phyloP scores from a whole-genome alignment of 371 early-diverging fungal genomes.

The Coemansia sp. region DNA sequence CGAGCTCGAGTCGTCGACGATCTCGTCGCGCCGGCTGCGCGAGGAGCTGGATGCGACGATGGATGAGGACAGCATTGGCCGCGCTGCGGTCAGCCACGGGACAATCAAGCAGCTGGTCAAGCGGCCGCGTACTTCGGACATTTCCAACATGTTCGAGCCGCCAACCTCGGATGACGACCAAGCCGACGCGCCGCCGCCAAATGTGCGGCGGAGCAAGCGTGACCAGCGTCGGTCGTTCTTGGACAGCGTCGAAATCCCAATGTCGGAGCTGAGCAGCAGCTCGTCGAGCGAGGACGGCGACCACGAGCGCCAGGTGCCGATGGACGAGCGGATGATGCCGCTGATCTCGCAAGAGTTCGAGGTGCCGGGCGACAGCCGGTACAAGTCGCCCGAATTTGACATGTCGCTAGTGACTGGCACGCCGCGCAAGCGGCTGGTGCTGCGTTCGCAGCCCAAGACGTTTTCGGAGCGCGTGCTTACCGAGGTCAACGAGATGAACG shows the following conservation, averaged over 20 bases:
- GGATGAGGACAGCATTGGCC: background rate
- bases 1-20: slow-evolving; percentile 25
- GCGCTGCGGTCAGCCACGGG: slow-evolving; percentile 11
- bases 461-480: slow-evolving; percentile 39
- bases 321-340: background rate
- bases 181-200: slow-evolving; percentile 3
- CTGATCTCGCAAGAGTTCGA: slow-evolving; percentile 40
- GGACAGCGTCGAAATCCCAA: slow-evolving; percentile 38
- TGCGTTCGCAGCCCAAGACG: slow-evolving; percentile 23
- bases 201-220: background rate
- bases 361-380: slow-evolving; percentile 17
- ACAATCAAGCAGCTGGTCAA: slow-evolving; percentile 37
- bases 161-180: slow-evolving; percentile 9
- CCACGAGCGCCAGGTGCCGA: background rate
- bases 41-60: slow-evolving; percentile 29
- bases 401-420: slow-evolving; percentile 1
- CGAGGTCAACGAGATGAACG: slow-evolving; percentile 29
- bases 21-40: slow-evolving; percentile 34
- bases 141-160: slow-evolving; percentile 22
- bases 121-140: slow-evolving; percentile 29
- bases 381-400: slow-evolving; percentile 11
- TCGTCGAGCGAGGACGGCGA: slow-evolving; percentile 1
- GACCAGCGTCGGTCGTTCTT: slow-evolving; percentile 39
- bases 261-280: slow-evolving; percentile 18
- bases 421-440: slow-evolving; percentile 39